phyloP scores from a whole-genome alignment of 352 stramenopile species.

The Pythium biforme region DNA sequence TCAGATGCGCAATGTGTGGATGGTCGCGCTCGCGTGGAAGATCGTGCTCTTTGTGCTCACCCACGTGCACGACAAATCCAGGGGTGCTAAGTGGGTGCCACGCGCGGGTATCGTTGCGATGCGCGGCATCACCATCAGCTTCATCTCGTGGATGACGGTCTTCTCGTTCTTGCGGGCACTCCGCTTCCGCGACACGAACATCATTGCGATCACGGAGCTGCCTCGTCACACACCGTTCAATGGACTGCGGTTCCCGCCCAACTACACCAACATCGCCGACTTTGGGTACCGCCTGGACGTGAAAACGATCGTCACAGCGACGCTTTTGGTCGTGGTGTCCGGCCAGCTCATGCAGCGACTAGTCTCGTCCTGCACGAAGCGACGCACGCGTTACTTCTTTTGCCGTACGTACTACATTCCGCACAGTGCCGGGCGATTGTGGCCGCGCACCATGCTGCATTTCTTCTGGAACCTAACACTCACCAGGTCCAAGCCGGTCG shows the following conservation, averaged over 20 bases:
- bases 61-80: constrained; percentile 4
- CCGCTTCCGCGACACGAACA: constrained; percentile 17
- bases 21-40: constrained; percentile 32
- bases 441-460: constrained; percentile 12
- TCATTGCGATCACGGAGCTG: constrained; percentile 1
- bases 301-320: constrained; percentile 3
- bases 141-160: constrained; percentile 27
- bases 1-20: constrained; percentile 44
- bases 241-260: background rate
- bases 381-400: constrained; percentile 8
- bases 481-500: background rate
- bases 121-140: constrained; percentile 23
- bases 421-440: constrained; percentile 19
- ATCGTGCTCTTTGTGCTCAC: constrained; percentile 9
- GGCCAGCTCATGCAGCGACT: background rate
- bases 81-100: constrained; percentile 9
- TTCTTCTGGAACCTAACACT: constrained; percentile 22
- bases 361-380: background rate
- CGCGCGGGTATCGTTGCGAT: constrained; percentile 24
- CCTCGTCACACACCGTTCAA: constrained; percentile 8
- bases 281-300: constrained; percentile 19
- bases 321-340: background rate
- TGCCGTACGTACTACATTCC: constrained; percentile 23
- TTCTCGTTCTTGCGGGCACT: constrained; percentile 24
- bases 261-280: constrained; percentile 11